Base-by-base conservation (phyloP, 768 basidiomycete species). In the Hygrophoropsis aurantiaca region DNA sequence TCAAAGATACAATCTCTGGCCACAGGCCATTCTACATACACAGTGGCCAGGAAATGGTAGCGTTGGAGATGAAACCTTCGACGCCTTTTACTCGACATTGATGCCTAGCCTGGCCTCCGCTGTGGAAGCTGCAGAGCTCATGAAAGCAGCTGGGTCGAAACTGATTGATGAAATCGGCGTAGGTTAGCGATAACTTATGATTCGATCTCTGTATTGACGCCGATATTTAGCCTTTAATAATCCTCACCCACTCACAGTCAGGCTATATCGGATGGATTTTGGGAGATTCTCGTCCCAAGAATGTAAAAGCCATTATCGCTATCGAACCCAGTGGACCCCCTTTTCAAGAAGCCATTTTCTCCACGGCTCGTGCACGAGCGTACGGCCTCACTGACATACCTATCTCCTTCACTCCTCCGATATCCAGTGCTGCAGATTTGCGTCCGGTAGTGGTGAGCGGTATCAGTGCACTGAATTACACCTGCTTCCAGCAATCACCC, bases 11-110 rank as follows among this genome's bases (percentile, higher is more conserved):
- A 56, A 64, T 15, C 58, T 76, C 26, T 79, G 78, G 78, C 71
- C 76, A 0, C 67, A 74, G 53, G 73, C 77, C 3, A 49, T 52
- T 2, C 55, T 75, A 35, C 75, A 77, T 39, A 78, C 74, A 0
- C 76, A 79, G 48, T 79, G 78, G 78, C 77, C 75, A 3, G 78
- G 78, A n/a, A 73, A 69, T 42, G 78, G 78, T n/a, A 69, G 60
- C 40, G 55, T 61, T 23, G 75, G 76, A 3, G 78, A 80, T 42
- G 53, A 67, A 0, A 55, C 57, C 9, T 80, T 79, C 44, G 70
- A 79, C 38, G 59, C 59, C 18, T 76, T 79, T 51, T 79, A 71
- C 44, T 63, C 67, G 4, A 74, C 77, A 1, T 66, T 66, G 4
- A 58, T 74, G 19, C 76, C 75, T 5, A 57, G 65, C 35, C 62